Percentiles rank a stretch among this genome's conserved stretches.
phyloP scores from a whole-genome alignment of 768 basidiomycete species.

The Pholiota conissans region DNA sequence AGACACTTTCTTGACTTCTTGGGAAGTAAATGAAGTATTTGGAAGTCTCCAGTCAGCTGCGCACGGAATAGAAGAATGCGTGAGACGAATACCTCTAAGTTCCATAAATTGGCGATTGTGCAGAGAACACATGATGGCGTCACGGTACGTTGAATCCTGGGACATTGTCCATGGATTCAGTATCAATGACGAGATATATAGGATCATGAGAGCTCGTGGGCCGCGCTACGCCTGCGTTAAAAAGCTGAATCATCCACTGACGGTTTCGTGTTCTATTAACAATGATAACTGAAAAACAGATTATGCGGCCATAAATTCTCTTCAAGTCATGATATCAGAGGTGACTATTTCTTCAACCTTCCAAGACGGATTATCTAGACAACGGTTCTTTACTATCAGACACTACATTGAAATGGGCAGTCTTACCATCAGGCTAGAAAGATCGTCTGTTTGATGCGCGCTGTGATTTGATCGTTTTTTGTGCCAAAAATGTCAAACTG shows the following conservation, averaged over 20 bases:
- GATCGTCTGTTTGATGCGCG: too few species aligned
- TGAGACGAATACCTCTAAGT: slow-evolving; percentile 1
- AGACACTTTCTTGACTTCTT: background rate
- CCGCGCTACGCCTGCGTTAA: too few species aligned
- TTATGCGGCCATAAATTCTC: background rate
- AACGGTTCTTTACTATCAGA: too few species aligned
- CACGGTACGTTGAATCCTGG: background rate
- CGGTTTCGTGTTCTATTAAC: background rate
- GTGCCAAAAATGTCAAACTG: too few species aligned
- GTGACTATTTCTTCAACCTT: too few species aligned
- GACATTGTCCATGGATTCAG: background rate
- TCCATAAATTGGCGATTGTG: background rate
- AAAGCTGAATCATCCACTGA: background rate
- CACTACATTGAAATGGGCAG: too few species aligned
- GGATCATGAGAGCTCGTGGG: background rate
- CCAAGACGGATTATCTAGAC: too few species aligned
- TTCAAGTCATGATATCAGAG: too few species aligned
- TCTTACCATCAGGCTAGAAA: too few species aligned
- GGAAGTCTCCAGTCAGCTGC: slow-evolving; percentile 3
- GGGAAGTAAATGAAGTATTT: background rate
- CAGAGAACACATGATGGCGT: background rate
- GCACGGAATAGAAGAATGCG: slow-evolving; percentile 1
- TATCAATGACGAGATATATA: background rate
- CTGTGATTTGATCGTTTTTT: too few species aligned
- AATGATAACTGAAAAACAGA: background rate